phyloP scores from a whole-genome alignment of 306 rosid genomes.

The Vigna angularis region DNA sequence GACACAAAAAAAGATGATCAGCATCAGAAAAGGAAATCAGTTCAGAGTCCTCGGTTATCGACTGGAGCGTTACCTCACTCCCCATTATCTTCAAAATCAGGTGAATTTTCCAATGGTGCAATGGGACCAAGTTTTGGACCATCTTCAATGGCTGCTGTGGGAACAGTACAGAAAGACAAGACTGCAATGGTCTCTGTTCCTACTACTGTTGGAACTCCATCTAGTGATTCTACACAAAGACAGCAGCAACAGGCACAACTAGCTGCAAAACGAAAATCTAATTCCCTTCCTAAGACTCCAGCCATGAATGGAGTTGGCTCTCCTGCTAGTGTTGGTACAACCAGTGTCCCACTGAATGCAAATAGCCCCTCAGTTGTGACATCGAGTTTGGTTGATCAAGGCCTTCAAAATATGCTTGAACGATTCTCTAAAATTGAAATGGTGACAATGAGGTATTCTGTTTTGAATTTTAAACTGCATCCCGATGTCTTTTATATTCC shows the following conservation, averaged over 20 bases:
- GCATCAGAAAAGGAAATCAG: slow-evolving; percentile 71
- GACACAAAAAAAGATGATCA: slow-evolving; percentile 88
- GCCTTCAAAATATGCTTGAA: slow-evolving; percentile 63
- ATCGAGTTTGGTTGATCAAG: slow-evolving; percentile 60
- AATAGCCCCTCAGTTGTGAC: slow-evolving; percentile 88
- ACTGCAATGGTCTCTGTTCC: slow-evolving; percentile 62
- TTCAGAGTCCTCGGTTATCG: slow-evolving; percentile 89
- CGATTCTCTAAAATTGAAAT: slow-evolving; percentile 77
- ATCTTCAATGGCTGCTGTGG: slow-evolving; percentile 59
- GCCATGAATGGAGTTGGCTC: slow-evolving; percentile 85
- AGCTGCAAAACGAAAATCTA: slow-evolving; percentile 74
- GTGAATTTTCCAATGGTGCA: slow-evolving; percentile 91
- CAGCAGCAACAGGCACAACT: slow-evolving; percentile 78
- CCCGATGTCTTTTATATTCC: slow-evolving; percentile 25
- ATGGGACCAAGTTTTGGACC: slow-evolving; percentile 81
- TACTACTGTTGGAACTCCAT: slow-evolving; percentile 69
- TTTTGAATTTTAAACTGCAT: slow-evolving; percentile 33
- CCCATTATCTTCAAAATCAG: slow-evolving; percentile 85
- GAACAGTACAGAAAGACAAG: slow-evolving; percentile 79
- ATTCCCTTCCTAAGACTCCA: slow-evolving; percentile 81
- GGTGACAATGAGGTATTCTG: slow-evolving; percentile 75
- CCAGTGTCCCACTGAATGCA: slow-evolving; percentile 70
- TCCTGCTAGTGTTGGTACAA: slow-evolving; percentile 84
- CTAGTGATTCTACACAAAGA: slow-evolving; percentile 86
- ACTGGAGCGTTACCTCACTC: slow-evolving; percentile 79